Evolutionary conservation across 768 basidiomycete species (phyloP), one percentile per base, ranked within the genome.

Genomic region (Leccinum olivaceopallidum): DNA sequence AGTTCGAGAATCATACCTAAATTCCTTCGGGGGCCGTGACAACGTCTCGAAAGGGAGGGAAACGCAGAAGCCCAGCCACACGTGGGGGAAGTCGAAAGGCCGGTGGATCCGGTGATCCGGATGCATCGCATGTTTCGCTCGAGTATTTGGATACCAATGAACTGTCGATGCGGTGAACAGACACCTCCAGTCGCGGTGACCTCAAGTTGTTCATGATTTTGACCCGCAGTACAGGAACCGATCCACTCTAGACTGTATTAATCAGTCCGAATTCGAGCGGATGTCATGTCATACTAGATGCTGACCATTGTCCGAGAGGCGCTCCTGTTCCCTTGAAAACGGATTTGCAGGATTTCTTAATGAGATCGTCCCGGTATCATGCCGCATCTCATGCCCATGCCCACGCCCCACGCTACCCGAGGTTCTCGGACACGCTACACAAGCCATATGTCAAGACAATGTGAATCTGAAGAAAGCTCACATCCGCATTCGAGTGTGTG

Each of bases 221-320:
- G 30, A 53, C 13, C 16, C 36, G 44, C 42, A 2, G 13, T 30
- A 57, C 39, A 16, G 30, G 2, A 55, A 9, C 9, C 9, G 36
- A 20, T 34, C 10, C 60, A 57, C 32, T 49, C 60, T 61, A 28
- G 28, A 28, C 10, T 13, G 14, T n/a, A 13, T 14, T 3, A 6
- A 36, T 58, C 28, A 42, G 7, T 6, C 3, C 16, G 5, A 12
- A 9, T 3, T 5, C 6, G 7, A 5, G 4, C 14, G 24, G 24
- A 39, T 14, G 26, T 20, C 37, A n/a, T 6, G 2, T 9, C 10
- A 8, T 14, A 36, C 13, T 14, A 12, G 22, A 22, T 28, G n/a
- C 55, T 4, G 18, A 62, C 62, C 56, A 30, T 16, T 20, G 34
- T 62, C 32, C 8, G 55, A 57, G 24, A 57, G 34, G 1, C 16